Evolutionary conservation across 2,329 filamentous ascomycete genomes (phyloP).

Genomic region (Monilinia laxa): DNA sequence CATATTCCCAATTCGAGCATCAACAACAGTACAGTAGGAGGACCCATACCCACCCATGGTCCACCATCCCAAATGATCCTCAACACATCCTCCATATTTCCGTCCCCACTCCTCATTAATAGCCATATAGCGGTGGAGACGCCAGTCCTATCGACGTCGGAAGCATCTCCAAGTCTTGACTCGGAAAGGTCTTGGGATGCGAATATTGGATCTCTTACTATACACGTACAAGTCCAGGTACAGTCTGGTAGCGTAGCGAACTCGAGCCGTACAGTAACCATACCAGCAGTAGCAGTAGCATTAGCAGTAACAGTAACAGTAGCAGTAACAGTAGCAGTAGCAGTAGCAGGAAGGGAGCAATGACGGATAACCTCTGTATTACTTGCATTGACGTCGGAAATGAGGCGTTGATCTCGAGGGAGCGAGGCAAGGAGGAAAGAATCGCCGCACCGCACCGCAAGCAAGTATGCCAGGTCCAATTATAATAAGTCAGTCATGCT

Average conservation of each 20-base stretch:
- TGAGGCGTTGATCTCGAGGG: slow-evolving; percentile 6
- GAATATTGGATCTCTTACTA: neutral
- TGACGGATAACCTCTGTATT: neutral
- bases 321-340: neutral
- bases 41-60: neutral
- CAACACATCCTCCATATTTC: slow-evolving; percentile 14
- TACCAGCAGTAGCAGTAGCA: no score
- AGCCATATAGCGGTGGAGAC: neutral
- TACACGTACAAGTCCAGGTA: no score
- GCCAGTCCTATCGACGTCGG: neutral
- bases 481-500: neutral
- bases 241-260: no score
- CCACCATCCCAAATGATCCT: neutral
- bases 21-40: no score
- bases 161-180: neutral
- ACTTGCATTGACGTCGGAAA: slow-evolving; percentile 19
- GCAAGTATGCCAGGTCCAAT: neutral
- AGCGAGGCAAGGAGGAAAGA: no score
- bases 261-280: no score
- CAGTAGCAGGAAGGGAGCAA: neutral
- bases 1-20: neutral
- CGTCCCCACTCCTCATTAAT: slow-evolving; percentile 1
- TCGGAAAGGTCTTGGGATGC: neutral
- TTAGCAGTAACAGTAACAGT: neutral
- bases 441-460: neutral